These are phyloP conservation scores for Rhododendron molle DNA, from an alignment of 148 eudicot species.

Conservation along the genomic window DNA sequence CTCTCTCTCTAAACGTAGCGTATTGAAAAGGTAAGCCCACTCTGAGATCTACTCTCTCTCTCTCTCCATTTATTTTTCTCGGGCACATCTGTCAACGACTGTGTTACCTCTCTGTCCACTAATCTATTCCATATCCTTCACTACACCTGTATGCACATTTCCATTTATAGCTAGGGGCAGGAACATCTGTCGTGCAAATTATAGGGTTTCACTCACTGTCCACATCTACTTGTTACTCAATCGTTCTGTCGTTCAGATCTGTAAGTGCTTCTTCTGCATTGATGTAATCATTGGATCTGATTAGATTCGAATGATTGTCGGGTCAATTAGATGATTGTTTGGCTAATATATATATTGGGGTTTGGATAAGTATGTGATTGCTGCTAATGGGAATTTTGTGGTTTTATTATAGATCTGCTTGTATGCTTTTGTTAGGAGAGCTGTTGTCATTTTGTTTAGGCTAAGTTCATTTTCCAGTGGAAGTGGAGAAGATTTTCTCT, in stretches of 20 bases:
- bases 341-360: neutral
- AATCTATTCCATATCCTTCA: neutral
- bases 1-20: neutral
- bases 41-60: neutral
- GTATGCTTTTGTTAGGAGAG: neutral
- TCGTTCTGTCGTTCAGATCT: neutral
- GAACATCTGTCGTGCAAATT: neutral
- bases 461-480: neutral
- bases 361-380: neutral
- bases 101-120: neutral
- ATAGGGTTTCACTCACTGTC: constrained; percentile 4
- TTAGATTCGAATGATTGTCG: neutral
- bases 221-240: neutral
- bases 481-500: neutral
- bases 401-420: neutral
- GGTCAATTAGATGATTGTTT: neutral
- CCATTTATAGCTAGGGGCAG: neutral
- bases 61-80: neutral
- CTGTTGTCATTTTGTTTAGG: neutral
- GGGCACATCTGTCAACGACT: neutral
- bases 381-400: neutral
- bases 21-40: neutral
- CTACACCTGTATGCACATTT: neutral
- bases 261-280: neutral
- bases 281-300: constrained; percentile 4